A percentile compares a stretch with the other conserved stretches of the same genome.
Conservation (phyloP, 441 rosid species). For the Dalechampia spathulata region DNA sequence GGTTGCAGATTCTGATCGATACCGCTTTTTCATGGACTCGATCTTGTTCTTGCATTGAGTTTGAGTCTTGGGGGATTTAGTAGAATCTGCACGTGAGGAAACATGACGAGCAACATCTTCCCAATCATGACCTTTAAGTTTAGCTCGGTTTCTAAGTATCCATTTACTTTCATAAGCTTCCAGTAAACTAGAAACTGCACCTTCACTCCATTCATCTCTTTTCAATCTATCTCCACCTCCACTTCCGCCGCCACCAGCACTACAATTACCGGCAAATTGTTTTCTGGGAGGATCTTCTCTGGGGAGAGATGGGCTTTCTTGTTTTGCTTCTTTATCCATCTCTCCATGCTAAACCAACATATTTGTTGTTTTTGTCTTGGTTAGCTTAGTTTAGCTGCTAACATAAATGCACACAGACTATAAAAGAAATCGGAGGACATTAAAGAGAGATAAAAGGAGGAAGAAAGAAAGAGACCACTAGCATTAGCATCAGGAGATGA, state of each 20-base stretch:
- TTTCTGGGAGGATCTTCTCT: conserved; percentile 39
- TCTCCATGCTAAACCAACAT: conserved; percentile 28
- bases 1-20: conserved; percentile 74
- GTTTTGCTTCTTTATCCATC: conserved; percentile 51
- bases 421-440: background rate
- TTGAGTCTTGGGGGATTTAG: conserved; percentile 78
- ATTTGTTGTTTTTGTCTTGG: background rate
- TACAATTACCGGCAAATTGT: conserved; percentile 6
- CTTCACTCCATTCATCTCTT: conserved; percentile 97
- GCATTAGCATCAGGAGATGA: conserved; percentile 29
- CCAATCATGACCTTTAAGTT: conserved; percentile 97
- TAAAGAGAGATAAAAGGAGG: conserved; percentile 4
- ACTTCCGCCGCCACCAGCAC: conserved; percentile 14
- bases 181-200: conserved; percentile 77
- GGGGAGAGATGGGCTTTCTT: conserved; percentile 40
- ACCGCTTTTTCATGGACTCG: conserved; percentile 96
- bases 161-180: conserved; percentile 89
- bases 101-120: conserved; percentile 84
- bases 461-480: conserved; percentile 25
- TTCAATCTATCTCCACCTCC: conserved; percentile 53
- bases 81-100: conserved; percentile 48
- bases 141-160: conserved; percentile 84
- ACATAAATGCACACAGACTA: conserved; percentile 5
- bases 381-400: conserved; percentile 28
- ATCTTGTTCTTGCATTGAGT: conserved; percentile 99